Conservation (phyloP, 2,329 filamentous ascomycete species). For the Byssoonygena ceratinophila region DNA sequence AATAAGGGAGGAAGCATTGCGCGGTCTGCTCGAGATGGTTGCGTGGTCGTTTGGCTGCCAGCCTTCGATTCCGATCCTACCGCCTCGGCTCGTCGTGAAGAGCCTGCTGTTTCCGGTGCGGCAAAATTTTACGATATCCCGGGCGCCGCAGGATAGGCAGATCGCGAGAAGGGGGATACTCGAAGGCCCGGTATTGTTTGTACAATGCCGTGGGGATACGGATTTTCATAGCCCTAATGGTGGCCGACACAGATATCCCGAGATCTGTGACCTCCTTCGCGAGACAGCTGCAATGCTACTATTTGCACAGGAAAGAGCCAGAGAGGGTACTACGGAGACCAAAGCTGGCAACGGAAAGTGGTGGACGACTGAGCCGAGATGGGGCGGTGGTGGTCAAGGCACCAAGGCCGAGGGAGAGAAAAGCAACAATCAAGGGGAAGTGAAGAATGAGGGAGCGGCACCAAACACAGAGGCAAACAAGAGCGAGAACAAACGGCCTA, state of each 20-base stretch:
- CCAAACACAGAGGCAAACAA: constrained; percentile 21
- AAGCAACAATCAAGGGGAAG: constrained; percentile 21
- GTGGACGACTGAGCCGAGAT: constrained; percentile 49
- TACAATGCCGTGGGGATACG: constrained; percentile 47
- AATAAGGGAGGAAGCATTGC: constrained; percentile 46
- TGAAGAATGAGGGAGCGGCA: constrained; percentile 19
- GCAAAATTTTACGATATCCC: constrained; percentile 45
- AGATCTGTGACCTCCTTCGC: constrained; percentile 45
- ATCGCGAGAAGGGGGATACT: constrained; percentile 45
- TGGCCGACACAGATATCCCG: constrained; percentile 26
- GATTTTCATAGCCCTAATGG: constrained; percentile 38
- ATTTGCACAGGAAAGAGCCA: constrained; percentile 50
- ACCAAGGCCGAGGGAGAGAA: constrained; percentile 21
- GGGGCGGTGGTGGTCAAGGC: constrained; percentile 43
- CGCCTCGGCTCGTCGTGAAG: constrained; percentile 40
- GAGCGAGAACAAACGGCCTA: constrained; percentile 30
- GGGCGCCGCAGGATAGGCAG: constrained; percentile 43
- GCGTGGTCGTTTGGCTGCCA: constrained; percentile 50
- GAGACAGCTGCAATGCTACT: constrained; percentile 49
- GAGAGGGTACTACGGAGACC: constrained; percentile 43
- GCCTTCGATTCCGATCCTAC: constrained; percentile 38
- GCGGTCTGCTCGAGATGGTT: constrained; percentile 47
- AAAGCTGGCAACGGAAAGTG: constrained; percentile 48
- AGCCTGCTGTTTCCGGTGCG: constrained; percentile 47
- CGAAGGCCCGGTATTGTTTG: constrained; percentile 48